Percentiles rank a stretch among this genome's conserved stretches.
Conservation (phyloP, 1,139 yeast genomes). For the Kazachstania sp. region DNA sequence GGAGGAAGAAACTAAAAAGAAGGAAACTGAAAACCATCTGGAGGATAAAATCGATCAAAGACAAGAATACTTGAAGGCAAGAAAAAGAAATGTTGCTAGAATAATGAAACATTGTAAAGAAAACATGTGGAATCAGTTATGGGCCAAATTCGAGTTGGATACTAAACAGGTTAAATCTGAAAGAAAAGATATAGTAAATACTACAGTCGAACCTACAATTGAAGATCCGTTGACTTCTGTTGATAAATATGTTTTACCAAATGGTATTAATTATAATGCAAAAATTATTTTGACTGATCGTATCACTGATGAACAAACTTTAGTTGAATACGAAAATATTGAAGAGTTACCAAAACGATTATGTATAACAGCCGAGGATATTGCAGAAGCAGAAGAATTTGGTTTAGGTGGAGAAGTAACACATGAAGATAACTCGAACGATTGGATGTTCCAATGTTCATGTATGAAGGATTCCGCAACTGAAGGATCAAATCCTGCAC, state of each 20-base stretch:
- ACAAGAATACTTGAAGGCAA: conserved; percentile 22
- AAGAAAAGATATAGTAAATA: background rate
- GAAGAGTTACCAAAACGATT: conserved; percentile 25
- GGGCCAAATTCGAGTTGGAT: conserved; percentile 27
- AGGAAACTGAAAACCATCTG: conserved; percentile 24
- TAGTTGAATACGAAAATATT: background rate
- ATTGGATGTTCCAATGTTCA: conserved; percentile 29
- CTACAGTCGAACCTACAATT: background rate
- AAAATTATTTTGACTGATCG: background rate
- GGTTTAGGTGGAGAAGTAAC: conserved; percentile 15
- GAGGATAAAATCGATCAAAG: conserved; percentile 27
- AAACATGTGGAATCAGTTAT: conserved; percentile 23
- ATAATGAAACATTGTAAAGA: conserved; percentile 24
- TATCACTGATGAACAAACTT: background rate
- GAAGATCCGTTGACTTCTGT: conserved; percentile 5
- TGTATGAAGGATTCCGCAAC: conserved; percentile 11
- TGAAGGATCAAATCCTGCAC: conserved; percentile 1
- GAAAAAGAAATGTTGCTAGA: conserved; percentile 19
- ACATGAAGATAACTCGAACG: conserved; percentile 18
- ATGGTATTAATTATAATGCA: conserved; percentile 10
- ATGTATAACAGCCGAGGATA: conserved; percentile 22
- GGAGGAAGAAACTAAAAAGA: conserved; percentile 27
- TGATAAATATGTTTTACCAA: conserved; percentile 14
- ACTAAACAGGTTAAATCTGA: conserved; percentile 13
- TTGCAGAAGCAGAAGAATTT: conserved; percentile 14